phyloP scores from a whole-genome alignment of 441 rosid genomes.

The Gossypium davidsonii region DNA sequence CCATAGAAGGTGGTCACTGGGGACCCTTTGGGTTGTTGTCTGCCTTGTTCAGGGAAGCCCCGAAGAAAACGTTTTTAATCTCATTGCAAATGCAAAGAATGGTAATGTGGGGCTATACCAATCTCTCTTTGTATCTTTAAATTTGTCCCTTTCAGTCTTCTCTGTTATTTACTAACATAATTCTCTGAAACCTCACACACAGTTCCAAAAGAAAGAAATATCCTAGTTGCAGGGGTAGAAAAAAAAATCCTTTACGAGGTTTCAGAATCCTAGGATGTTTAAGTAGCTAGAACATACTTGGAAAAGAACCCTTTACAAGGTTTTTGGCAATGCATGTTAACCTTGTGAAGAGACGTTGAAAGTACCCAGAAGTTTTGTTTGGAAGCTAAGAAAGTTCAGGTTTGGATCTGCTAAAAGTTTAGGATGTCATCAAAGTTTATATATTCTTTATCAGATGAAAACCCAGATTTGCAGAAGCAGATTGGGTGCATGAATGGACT shows the following conservation, averaged over 20 bases:
- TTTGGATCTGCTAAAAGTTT: slow-evolving; percentile 4
- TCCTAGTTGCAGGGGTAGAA: background rate
- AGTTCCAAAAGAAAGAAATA: slow-evolving; percentile 11
- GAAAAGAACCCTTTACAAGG: background rate
- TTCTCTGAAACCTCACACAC: slow-evolving; percentile 4
- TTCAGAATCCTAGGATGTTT: background rate
- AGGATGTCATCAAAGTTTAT: slow-evolving; percentile 67
- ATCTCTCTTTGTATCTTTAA: slow-evolving; percentile 12
- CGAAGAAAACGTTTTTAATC: slow-evolving; percentile 12
- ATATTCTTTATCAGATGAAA: slow-evolving; percentile 61
- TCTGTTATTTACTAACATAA: slow-evolving; percentile 24
- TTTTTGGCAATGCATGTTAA: background rate
- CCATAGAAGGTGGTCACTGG: background rate
- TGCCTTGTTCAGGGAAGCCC: too few species aligned
- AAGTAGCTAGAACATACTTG: background rate
- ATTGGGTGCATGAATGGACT: slow-evolving; percentile 90
- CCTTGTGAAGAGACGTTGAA: background rate
- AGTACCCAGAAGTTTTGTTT: background rate
- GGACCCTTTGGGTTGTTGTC: background rate
- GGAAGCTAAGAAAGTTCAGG: background rate
- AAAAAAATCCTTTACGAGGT: background rate
- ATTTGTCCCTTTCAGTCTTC: slow-evolving; percentile 19
- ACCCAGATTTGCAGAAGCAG: slow-evolving; percentile 70
- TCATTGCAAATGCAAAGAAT: slow-evolving; percentile 6
- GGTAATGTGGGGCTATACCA: slow-evolving; percentile 26